Conservation (phyloP, 2,329 filamentous ascomycete genomes). For the Aspergillus sojae region DNA sequence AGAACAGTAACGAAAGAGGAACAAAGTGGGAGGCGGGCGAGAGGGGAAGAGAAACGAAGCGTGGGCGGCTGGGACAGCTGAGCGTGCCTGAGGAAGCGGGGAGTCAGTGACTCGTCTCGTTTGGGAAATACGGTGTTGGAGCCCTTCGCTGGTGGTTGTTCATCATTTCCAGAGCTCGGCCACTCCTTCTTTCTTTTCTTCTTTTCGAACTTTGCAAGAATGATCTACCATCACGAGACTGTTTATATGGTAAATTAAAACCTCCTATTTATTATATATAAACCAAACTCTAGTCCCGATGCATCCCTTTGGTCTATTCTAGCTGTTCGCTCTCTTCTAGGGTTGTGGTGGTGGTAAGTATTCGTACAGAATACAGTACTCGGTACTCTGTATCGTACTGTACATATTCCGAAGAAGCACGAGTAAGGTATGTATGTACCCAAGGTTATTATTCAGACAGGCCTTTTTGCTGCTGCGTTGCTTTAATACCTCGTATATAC, state of each 20-base stretch:
- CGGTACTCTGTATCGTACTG: background rate
- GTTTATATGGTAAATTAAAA: background rate
- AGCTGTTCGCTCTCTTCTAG: background rate
- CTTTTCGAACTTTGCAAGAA: background rate
- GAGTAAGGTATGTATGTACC: background rate
- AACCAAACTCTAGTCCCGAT: background rate
- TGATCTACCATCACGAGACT: background rate
- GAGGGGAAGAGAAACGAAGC: conserved; percentile 22
- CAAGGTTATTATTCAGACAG: background rate
- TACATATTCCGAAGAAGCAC: background rate
- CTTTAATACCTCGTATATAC: background rate
- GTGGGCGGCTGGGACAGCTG: conserved; percentile 23
- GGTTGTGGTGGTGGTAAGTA: background rate
- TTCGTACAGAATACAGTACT: background rate
- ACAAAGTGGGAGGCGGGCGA: conserved; percentile 22
- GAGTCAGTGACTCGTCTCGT: conserved; percentile 4
- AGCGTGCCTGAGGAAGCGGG: conserved; percentile 16
- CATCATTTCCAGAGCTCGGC: background rate
- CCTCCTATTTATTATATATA: background rate
- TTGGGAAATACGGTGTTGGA: conserved; percentile 1
- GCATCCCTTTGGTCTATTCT: conserved; percentile 2
- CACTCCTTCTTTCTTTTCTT: background rate
- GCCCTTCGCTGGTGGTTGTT: background rate
- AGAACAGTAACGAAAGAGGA: conserved; percentile 18
- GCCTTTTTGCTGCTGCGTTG: background rate